Evolutionary conservation across 768 basidiomycete species (phyloP).

Genomic region (Lenzites betulinus): DNA sequence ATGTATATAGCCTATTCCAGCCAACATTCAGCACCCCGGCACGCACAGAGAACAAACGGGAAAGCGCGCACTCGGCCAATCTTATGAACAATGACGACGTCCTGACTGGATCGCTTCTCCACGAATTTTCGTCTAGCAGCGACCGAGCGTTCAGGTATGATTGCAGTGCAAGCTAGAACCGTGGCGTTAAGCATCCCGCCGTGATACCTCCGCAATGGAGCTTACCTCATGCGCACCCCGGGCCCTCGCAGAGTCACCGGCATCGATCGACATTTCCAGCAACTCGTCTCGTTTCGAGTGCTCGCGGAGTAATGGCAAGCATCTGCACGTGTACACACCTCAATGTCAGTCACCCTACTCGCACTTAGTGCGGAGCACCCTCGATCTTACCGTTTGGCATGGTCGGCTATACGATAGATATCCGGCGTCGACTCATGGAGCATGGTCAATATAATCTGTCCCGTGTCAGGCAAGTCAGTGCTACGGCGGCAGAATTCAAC

Average conservation of each 20-base stretch:
- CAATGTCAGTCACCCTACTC: not conserved
- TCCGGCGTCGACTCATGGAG: slow-evolving; percentile 62
- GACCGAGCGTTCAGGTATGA: slow-evolving; percentile 61
- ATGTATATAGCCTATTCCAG: slow-evolving; percentile 53
- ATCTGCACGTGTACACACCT: slow-evolving; percentile 40
- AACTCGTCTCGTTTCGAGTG: slow-evolving; percentile 63
- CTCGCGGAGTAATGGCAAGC: slow-evolving; percentile 60
- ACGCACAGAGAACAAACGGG: not conserved
- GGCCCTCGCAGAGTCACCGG: slow-evolving; percentile 70
- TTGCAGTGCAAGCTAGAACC: slow-evolving; percentile 55
- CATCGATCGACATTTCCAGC: slow-evolving; percentile 61
- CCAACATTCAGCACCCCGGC: not conserved
- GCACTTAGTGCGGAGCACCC: not conserved
- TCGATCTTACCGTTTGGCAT: slow-evolving; percentile 55
- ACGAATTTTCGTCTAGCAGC: slow-evolving; percentile 55
- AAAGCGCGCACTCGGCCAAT: slow-evolving; percentile 57
- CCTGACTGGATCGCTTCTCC: slow-evolving; percentile 48
- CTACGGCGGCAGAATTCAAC: not conserved
- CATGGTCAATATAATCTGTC: slow-evolving; percentile 71
- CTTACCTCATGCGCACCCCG: slow-evolving; percentile 75
- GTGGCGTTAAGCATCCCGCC: not conserved
- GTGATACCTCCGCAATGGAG: not conserved
- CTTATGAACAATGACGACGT: slow-evolving; percentile 57
- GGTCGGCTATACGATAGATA: slow-evolving; percentile 69
- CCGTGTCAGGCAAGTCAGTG: not conserved